Percentiles rank a stretch among this genome's conserved stretches.
These are phyloP conservation scores for Kwoniella europaea DNA, from an alignment of 768 basidiomycete genomes.

Conservation along the genomic window DNA sequence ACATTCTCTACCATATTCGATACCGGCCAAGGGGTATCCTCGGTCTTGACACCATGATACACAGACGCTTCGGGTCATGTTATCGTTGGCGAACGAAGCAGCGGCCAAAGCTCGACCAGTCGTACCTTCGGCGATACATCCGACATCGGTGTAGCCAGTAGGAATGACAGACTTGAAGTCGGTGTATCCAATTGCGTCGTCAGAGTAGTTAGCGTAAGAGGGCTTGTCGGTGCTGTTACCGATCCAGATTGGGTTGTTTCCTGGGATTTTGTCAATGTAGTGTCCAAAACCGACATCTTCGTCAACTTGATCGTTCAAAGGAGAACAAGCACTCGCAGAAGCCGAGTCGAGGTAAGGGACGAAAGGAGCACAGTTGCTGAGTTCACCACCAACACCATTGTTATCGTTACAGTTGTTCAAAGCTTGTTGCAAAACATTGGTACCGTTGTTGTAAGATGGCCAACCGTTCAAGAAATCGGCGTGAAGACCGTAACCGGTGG, in stretches of 20 bases:
- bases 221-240: slow-evolving; percentile 46
- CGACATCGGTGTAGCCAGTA: slow-evolving; percentile 46
- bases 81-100: slow-evolving; percentile 35
- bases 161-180: slow-evolving; percentile 47
- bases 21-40: slow-evolving; percentile 52
- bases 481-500: slow-evolving; percentile 55
- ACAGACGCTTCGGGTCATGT: slow-evolving; percentile 54
- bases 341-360: slow-evolving; percentile 53
- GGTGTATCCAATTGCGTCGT: slow-evolving; percentile 31
- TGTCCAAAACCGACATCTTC: slow-evolving; percentile 54
- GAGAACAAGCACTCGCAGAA: slow-evolving; percentile 44
- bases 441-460: slow-evolving; percentile 53
- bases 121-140: slow-evolving; percentile 57
- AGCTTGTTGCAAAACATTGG: slow-evolving; percentile 57
- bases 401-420: slow-evolving; percentile 52
- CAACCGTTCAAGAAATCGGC: slow-evolving; percentile 58
- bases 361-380: slow-evolving; percentile 55
- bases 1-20: slow-evolving; percentile 54
- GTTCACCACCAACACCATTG: slow-evolving; percentile 55
- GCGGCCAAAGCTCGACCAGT: slow-evolving; percentile 51
- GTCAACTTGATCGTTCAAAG: slow-evolving; percentile 52
- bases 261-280: slow-evolving; percentile 48
- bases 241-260: slow-evolving; percentile 57
- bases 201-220: slow-evolving; percentile 41
- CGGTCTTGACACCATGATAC: slow-evolving; percentile 36